These are phyloP conservation scores for Candida schatavii DNA, from an alignment of 805 yeast genomes.

Conservation along the genomic window DNA sequence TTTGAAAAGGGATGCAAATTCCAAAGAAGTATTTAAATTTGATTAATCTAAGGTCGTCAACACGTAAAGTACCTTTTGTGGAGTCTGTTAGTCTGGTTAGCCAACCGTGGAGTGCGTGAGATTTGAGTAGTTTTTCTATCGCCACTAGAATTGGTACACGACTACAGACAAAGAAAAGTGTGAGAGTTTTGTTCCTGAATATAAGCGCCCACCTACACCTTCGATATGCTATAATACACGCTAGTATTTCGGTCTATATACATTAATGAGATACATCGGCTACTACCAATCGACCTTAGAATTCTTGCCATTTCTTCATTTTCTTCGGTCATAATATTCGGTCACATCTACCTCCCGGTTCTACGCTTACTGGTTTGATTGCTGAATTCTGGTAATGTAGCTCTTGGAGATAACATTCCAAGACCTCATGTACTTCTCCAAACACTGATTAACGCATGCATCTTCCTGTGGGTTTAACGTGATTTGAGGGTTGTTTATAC, in stretches of 20 bases:
- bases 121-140: neutral
- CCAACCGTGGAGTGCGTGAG: neutral
- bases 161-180: neutral
- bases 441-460: slow-evolving; percentile 71
- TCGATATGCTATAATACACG: neutral
- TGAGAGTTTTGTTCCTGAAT: neutral
- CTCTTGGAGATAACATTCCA: slow-evolving; percentile 84
- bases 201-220: neutral
- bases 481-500: slow-evolving; percentile 62
- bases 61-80: too few relatives aligned
- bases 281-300: too few relatives aligned
- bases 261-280: too few relatives aligned
- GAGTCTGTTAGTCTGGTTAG: too few relatives aligned
- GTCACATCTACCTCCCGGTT: too few relatives aligned
- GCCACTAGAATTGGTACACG: neutral
- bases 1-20: too few relatives aligned
- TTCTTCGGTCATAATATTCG: too few relatives aligned
- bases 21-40: too few relatives aligned
- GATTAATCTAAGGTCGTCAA: too few relatives aligned
- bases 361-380: slow-evolving; percentile 22
- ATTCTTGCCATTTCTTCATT: too few relatives aligned
- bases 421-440: slow-evolving; percentile 83
- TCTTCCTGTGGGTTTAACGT: slow-evolving; percentile 51
- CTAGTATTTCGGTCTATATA: neutral
- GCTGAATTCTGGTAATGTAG: slow-evolving; percentile 73